Conservation (phyloP, 2,329 filamentous ascomycete genomes). For the Aspergillus sp. region DNA sequence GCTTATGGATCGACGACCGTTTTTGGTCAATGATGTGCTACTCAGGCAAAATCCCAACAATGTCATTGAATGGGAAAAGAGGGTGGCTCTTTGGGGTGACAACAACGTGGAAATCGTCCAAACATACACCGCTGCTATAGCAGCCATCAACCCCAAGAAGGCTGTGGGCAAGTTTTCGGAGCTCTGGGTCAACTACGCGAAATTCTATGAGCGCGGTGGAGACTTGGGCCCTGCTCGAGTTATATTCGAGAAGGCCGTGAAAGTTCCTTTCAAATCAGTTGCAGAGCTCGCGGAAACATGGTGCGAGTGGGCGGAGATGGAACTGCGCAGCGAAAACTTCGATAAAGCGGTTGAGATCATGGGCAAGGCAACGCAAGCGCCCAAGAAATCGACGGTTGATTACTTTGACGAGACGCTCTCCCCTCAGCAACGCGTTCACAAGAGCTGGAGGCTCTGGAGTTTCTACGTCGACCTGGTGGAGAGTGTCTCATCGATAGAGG, state of each 20-base stretch:
- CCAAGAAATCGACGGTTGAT: constrained; percentile 96
- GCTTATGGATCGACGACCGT: constrained; percentile 93
- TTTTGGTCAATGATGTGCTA: constrained; percentile 93
- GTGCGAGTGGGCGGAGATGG: constrained; percentile 99
- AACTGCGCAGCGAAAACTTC: constrained; percentile 92
- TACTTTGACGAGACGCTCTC: constrained; percentile 95
- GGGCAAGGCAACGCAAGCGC: constrained; percentile 95
- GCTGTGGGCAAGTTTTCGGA: constrained; percentile 91
- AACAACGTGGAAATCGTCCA: constrained; percentile 89
- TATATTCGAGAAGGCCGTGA: constrained; percentile 97
- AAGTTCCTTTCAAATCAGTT: constrained; percentile 97
- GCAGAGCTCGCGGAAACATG: constrained; percentile 95
- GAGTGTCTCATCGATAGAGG: constrained; percentile 84
- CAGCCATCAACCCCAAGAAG: constrained; percentile 89
- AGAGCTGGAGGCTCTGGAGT: constrained; percentile 99
- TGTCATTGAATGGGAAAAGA: constrained; percentile 95
- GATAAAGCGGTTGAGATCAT: constrained; percentile 93
- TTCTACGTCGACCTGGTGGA: constrained; percentile 99
- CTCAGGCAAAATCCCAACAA: constrained; percentile 95
- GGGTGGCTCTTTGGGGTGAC: constrained; percentile 91
- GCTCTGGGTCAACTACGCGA: constrained; percentile 94
- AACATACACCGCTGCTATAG: constrained; percentile 92
- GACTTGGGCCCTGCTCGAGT: constrained; percentile 82
- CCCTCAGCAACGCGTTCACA: constrained; percentile 94
- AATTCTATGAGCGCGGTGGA: constrained; percentile 88